phyloP scores from a whole-genome alignment of 78 protist genomes.

The Speleostelium caveatum region DNA sequence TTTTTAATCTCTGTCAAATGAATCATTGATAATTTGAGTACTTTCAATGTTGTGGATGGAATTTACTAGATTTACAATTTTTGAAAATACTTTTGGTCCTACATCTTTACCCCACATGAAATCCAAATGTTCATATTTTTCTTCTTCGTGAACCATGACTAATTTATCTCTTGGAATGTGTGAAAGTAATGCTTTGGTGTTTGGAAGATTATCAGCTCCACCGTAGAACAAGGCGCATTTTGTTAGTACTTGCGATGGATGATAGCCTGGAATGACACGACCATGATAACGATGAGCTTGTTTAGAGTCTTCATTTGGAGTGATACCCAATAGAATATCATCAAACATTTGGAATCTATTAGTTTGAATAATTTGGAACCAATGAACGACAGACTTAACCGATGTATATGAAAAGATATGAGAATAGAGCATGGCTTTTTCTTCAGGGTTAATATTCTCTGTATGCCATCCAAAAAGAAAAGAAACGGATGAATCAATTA shows the following conservation, averaged over 20 bases:
- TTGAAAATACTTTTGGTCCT: conserved; percentile 36
- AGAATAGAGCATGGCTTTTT: conserved; percentile 53
- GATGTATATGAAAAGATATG: conserved; percentile 56
- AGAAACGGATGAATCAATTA: conserved; percentile 24
- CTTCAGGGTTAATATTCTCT: conserved; percentile 6
- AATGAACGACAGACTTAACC: conserved; percentile 81
- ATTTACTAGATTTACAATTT: conserved; percentile 37
- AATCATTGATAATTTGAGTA: too few relatives aligned
- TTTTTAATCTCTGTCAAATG: too few relatives aligned
- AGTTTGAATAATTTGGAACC: conserved; percentile 83
- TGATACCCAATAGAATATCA: conserved; percentile 65
- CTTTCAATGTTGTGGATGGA: too few relatives aligned
- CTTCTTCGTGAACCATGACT: conserved; percentile 48
- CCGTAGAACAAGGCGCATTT: conserved; percentile 82
- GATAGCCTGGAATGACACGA: conserved; percentile 61
- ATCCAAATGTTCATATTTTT: conserved; percentile 79
- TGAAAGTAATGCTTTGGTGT: conserved; percentile 45
- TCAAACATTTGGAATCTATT: conserved; percentile 83
- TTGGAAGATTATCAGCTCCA: conserved; percentile 74
- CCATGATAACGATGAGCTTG: conserved; percentile 59
- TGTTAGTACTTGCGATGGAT: conserved; percentile 50
- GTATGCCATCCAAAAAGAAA: conserved; percentile 80
- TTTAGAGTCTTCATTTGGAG: conserved; percentile 49
- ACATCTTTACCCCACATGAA: conserved; percentile 79
- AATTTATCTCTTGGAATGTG: conserved; percentile 54